Base-by-base conservation (phyloP, 768 basidiomycete species). In the Agrocybe praecox region DNA sequence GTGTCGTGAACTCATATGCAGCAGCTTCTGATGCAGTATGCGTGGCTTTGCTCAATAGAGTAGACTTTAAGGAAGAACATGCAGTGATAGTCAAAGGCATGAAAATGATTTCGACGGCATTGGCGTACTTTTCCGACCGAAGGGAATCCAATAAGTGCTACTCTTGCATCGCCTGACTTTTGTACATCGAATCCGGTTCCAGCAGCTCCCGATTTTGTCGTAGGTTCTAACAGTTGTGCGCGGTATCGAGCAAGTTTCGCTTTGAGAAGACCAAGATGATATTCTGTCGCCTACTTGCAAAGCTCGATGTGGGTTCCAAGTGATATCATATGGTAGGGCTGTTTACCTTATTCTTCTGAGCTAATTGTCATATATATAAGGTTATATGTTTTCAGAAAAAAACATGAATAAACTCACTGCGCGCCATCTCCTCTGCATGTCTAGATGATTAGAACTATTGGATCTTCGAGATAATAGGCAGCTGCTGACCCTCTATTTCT, bases 211-310 rank as follows among this genome's bases (percentile, higher is more conserved):
- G 89, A 90, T 71, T 98, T 98, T 45, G 87, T 79, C 0, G 89
- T 72, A 1, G 96, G 96, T 69, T 99, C 97, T 8, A 99, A 86
- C 18, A 99, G 84, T 67, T 98, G 94, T 0, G 93, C 93, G 29
- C 96, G 87, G 72, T 98, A 98, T 51, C 93, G 86, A 1, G 96
- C 95, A 18, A 96, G 80, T 71, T 97, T 98, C 58, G 96, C 95
- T 75, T 97, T 97, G 56, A 96, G 79, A 43, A 95, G 82, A 65
- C 94, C 94, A 49, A 97, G 82, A 75, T 96, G 95, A 67, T 96
- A 96, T 69, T 96, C 94, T 49, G 94, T 96, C 49, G 94, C 94
- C 90, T 93, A 72, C 63, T 74, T 69, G 62, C 60, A 43, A 29
- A n/a, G 22, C 36, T 40, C 36, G 36, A 40, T 29, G 42, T 56